Conservation (phyloP, 108 stramenopile species). For the Discostella pseudostelligera region DNA sequence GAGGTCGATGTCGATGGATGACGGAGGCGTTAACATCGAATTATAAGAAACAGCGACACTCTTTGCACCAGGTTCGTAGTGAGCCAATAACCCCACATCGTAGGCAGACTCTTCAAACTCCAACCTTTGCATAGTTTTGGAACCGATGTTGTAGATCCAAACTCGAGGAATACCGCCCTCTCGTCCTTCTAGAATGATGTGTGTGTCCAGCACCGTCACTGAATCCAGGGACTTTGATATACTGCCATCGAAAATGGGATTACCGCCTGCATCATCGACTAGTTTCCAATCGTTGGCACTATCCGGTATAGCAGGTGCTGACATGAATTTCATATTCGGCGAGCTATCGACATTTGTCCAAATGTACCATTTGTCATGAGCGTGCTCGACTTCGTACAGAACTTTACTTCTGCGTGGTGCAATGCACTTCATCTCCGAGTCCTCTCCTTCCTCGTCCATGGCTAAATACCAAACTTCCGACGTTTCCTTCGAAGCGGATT, state of each 20-base stretch:
- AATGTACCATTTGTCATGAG: constrained; percentile 60
- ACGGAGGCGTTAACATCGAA: constrained; percentile 75
- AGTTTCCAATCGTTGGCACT: constrained; percentile 52
- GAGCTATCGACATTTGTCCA: constrained; percentile 63
- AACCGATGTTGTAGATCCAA: constrained; percentile 49
- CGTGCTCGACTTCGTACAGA: constrained; percentile 67
- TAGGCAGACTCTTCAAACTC: constrained; percentile 81
- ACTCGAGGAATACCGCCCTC: constrained; percentile 63
- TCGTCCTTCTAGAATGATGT: constrained; percentile 61
- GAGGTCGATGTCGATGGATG: constrained; percentile 56
- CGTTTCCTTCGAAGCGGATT: constrained; percentile 72
- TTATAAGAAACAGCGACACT: constrained; percentile 76
- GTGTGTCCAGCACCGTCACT: constrained; percentile 50
- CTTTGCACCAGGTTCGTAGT: constrained; percentile 69
- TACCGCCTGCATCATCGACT: constrained; percentile 28
- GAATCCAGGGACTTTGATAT: constrained; percentile 44
- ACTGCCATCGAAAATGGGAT: constrained; percentile 61
- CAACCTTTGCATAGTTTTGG: constrained; percentile 25
- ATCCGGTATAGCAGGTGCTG: constrained; percentile 45
- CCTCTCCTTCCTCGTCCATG: constrained; percentile 22
- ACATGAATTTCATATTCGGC: constrained; percentile 75
- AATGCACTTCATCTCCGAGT: constrained; percentile 56
- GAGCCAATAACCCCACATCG: constrained; percentile 56
- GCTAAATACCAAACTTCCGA: constrained; percentile 73
- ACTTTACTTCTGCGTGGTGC: constrained; percentile 61